Evolutionary conservation across 2,329 filamentous ascomycete species (phyloP).

Genomic region (Leptosphaerulina australis): DNA sequence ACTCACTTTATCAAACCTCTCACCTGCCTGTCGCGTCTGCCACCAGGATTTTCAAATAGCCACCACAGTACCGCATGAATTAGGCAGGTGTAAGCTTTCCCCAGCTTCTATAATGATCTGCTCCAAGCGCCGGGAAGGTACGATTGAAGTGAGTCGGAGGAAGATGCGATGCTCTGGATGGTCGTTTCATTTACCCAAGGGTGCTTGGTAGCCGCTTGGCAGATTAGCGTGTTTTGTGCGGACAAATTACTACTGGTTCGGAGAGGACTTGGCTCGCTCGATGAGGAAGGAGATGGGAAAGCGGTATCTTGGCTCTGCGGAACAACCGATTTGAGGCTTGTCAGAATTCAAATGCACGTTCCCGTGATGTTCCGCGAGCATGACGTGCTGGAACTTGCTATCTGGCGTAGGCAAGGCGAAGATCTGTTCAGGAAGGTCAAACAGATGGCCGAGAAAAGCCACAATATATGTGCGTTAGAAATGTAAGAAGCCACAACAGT

Average conservation of each 20-base stretch:
- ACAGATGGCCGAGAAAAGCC: slow-evolving; percentile 8
- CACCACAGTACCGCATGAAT: slow-evolving; percentile 22
- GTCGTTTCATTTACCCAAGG: slow-evolving; percentile 35
- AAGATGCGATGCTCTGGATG: slow-evolving; percentile 25
- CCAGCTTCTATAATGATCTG: slow-evolving; percentile 14
- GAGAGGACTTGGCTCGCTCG: slow-evolving; percentile 15
- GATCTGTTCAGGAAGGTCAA: slow-evolving; percentile 30
- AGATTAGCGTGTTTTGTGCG: slow-evolving; percentile 14
- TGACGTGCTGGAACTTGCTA: slow-evolving; percentile 19
- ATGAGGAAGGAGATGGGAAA: slow-evolving; percentile 27
- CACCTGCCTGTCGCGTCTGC: slow-evolving; percentile 33
- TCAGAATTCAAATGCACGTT: slow-evolving; percentile 11
- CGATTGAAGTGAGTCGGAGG: slow-evolving; percentile 22
- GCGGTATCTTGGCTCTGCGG: slow-evolving; percentile 22
- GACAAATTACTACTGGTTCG: slow-evolving; percentile 25
- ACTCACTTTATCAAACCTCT: background rate
- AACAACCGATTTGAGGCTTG: slow-evolving; percentile 22
- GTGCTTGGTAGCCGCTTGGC: slow-evolving; percentile 29
- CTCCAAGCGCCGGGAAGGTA: slow-evolving; percentile 32
- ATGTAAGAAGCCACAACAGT: background rate
- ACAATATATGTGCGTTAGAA: slow-evolving; percentile 11
- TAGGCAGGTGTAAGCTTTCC: slow-evolving; percentile 33
- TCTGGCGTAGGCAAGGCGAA: slow-evolving; percentile 21
- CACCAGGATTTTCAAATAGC: slow-evolving; percentile 10
- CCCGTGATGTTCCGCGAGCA: slow-evolving; percentile 20